Percentiles rank a stretch among this genome's conserved stretches.
Conservation (phyloP, 352 stramenopile genomes). For the Globisporangium middletonii region DNA sequence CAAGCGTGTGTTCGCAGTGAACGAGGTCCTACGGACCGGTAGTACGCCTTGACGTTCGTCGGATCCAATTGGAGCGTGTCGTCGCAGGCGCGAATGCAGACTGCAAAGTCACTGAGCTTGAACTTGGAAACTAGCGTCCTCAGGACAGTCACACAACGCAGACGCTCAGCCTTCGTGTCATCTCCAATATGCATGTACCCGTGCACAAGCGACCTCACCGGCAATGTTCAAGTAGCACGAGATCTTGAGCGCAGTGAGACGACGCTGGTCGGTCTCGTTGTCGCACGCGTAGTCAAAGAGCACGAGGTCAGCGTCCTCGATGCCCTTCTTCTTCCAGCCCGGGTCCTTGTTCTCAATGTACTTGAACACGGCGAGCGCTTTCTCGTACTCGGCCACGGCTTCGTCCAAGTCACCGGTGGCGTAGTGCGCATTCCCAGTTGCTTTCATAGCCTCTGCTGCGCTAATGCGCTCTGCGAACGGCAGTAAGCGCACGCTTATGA, state of each 20-base stretch:
- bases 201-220: constrained; percentile 23
- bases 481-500: constrained; percentile 34
- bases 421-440: constrained; percentile 57
- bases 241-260: constrained; percentile 47
- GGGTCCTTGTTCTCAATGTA: constrained; percentile 74
- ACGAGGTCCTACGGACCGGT: constrained; percentile 21
- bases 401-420: constrained; percentile 44
- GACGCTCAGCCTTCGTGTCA: not conserved
- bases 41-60: constrained; percentile 72
- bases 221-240: constrained; percentile 82
- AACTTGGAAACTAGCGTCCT: constrained; percentile 57
- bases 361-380: constrained; percentile 79
- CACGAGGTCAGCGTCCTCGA: constrained; percentile 71
- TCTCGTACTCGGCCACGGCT: constrained; percentile 79
- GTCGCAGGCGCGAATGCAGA: constrained; percentile 64
- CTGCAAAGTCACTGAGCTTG: constrained; percentile 59
- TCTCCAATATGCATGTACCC: not conserved
- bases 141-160: not conserved
- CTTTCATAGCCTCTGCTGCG: constrained; percentile 65
- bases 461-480: constrained; percentile 48
- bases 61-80: constrained; percentile 58
- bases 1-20: no score
- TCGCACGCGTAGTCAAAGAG: constrained; percentile 52
- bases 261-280: constrained; percentile 29
- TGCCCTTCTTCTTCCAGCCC: constrained; percentile 85